Base-by-base conservation (phyloP, 352 stramenopile genomes). In the Phytophthora pisi region DNA sequence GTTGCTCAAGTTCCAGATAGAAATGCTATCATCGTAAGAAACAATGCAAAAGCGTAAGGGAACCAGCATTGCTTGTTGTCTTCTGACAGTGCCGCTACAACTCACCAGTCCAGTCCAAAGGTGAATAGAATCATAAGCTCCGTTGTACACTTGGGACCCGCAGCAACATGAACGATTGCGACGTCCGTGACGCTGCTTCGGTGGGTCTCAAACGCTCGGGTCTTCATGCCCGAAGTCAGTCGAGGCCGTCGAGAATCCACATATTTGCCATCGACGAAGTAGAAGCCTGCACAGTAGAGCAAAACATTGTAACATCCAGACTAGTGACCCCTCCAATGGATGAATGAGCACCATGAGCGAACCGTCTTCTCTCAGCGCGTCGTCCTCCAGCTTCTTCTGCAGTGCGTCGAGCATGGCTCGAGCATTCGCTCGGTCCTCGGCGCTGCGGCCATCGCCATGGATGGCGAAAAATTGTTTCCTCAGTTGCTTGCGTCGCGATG, bases 341-440 rank as follows among this genome's bases (percentile, higher is more conserved):
- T 31, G 16, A 46, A 26, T 16, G 10, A 1, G 40, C 8, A 31
- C 8, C 28, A 31, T 13, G 2, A 53, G n/a, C 70, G 2, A 53
- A 75, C 77, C 82, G 47, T 91, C 81, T 65, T 91, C 79, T 50
- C 78, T 75, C 28, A 88, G 56, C 4, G 83, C 79, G 51, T 91
- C 83, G 38, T 91, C 81, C 8, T 81, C 72, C 18, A 91, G 69
- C 51, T 89, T 90, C 34, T 75, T 69, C 56, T 90, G 81, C 24
- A 91, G 65, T 8, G 66, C 70, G 30, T 86, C 77, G 7, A 91
- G 78, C 78, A 82, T 88, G n/a, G 40, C 73, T 7, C 77, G 68
- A 23, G 77, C 77, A 42, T 77, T 68, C 1, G 64, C 61, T 16
- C 70, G 68, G 24, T 85, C 73, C 49, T 83, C 74, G 31, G 36